A percentile compares a stretch with the other conserved stretches of the same genome.
Evolutionary conservation across 2,329 filamentous ascomycete genomes (phyloP).

Genomic region (Alternaria tenuissima): DNA sequence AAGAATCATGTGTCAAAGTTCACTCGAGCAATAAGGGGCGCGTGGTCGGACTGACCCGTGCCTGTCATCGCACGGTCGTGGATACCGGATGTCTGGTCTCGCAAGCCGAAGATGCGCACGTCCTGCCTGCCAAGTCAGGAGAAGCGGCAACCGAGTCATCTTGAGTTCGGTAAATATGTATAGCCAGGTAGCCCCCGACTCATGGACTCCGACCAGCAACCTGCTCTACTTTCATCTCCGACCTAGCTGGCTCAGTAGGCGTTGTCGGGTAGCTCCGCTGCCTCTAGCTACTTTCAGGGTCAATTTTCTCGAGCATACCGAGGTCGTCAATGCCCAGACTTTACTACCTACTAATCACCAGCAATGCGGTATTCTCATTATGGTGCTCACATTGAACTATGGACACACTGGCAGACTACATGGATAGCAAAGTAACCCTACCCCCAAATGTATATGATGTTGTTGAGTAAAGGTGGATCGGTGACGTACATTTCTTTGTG

Average conservation of each 20-base stretch:
- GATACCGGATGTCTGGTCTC: not conserved
- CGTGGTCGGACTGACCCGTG: not conserved
- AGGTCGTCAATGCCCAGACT: no score
- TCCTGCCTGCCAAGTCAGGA: not conserved
- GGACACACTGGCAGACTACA: no score
- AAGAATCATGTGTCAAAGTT: not conserved
- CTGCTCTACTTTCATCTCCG: not conserved
- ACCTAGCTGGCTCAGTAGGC: not conserved
- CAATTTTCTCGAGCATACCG: not conserved
- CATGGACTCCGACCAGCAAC: not conserved
- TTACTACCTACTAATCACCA: no score
- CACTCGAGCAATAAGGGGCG: not conserved
- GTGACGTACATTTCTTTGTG: no score
- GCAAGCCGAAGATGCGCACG: not conserved
- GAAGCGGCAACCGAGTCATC: not conserved
- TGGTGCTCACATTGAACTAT: no score
- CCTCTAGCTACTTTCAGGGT: not conserved
- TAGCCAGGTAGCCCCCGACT: not conserved
- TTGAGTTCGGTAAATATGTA: not conserved
- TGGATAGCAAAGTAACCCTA: not conserved
- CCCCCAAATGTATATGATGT: not conserved
- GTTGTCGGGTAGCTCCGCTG: not conserved
- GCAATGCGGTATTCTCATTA: no score
- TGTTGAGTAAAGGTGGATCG: no score
- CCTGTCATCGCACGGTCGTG: not conserved